phyloP scores from a whole-genome alignment of 2,329 filamentous ascomycete species.

The Xylaria sp. region DNA sequence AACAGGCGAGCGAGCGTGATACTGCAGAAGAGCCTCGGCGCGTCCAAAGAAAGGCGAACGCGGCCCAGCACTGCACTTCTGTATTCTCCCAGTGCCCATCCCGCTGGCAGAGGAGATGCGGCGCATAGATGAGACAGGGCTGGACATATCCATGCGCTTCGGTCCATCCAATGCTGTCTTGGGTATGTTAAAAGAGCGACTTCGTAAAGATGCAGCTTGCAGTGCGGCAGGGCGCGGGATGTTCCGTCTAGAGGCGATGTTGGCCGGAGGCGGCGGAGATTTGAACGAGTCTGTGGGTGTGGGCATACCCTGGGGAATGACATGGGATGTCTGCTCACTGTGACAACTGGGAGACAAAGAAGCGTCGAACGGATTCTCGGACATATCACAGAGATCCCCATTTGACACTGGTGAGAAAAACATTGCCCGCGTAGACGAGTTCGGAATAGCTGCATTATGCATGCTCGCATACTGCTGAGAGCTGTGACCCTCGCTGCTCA shows the following conservation, averaged over 20 bases:
- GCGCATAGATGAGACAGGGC: slow-evolving; percentile 58
- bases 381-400: slow-evolving; percentile 37
- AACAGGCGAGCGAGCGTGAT: slow-evolving; percentile 56
- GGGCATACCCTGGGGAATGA: slow-evolving; percentile 41
- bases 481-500: slow-evolving; percentile 36
- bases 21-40: slow-evolving; percentile 58
- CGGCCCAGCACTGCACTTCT: slow-evolving; percentile 55
- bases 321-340: slow-evolving; percentile 33
- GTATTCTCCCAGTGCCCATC: slow-evolving; percentile 54
- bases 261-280: slow-evolving; percentile 62
- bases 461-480: slow-evolving; percentile 40
- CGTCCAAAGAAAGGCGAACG: slow-evolving; percentile 59
- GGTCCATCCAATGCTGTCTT: slow-evolving; percentile 61
- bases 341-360: slow-evolving; percentile 33
- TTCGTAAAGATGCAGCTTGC: slow-evolving; percentile 59
- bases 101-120: slow-evolving; percentile 65
- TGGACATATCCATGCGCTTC: slow-evolving; percentile 57
- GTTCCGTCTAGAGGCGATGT: slow-evolving; percentile 66
- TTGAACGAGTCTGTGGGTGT: slow-evolving; percentile 55
- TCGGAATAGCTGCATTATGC: slow-evolving; percentile 38
- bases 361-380: slow-evolving; percentile 37
- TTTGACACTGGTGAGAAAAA: slow-evolving; percentile 41
- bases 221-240: slow-evolving; percentile 61
- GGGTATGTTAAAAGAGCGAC: slow-evolving; percentile 55
- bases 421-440: slow-evolving; percentile 35